These are phyloP conservation scores for Cyberlindnera nakhonratchasimensis DNA, from an alignment of 805 yeast species.

Conservation along the genomic window DNA sequence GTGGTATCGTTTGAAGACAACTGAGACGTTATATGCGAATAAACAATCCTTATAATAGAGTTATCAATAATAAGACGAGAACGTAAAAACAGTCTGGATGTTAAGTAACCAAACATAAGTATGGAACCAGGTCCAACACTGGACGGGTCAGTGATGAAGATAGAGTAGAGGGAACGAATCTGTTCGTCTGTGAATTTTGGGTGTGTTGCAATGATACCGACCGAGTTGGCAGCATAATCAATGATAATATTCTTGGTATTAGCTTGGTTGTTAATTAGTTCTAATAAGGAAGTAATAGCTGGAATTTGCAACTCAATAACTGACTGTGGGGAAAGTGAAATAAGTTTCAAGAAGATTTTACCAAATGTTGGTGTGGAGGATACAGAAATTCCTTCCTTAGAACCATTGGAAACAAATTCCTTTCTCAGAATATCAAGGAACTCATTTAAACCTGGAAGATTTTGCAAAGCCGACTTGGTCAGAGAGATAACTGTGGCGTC, in stretches of 20 bases:
- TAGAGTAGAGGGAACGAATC: conserved; percentile 8
- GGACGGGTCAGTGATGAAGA: background rate
- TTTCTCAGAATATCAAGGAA: conserved; percentile 21
- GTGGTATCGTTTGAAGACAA: conserved; percentile 12
- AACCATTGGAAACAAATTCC: conserved; percentile 21
- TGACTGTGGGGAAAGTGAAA: conserved; percentile 25
- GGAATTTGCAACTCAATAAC: conserved; percentile 10
- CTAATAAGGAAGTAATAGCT: conserved; percentile 26
- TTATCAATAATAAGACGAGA: conserved; percentile 9
- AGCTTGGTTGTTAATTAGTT: conserved; percentile 19
- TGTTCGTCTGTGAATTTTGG: conserved; percentile 23
- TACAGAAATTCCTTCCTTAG: conserved; percentile 17
- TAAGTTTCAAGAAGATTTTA: conserved; percentile 28
- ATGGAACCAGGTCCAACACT: background rate
- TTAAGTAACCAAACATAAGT: conserved; percentile 40
- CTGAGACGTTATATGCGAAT: conserved; percentile 1
- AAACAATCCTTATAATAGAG: background rate
- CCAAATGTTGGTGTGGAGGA: conserved; percentile 34
- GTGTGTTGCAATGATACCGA: conserved; percentile 51
- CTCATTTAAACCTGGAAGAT: conserved; percentile 34
- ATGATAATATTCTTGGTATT: conserved; percentile 25
- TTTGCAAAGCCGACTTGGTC: conserved; percentile 23
- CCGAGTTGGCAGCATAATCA: conserved; percentile 38
- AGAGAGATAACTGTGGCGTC: conserved; percentile 49
- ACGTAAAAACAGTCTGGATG: conserved; percentile 40